Conservation (phyloP, 352 stramenopile species). For the Globisporangium emineosum region DNA sequence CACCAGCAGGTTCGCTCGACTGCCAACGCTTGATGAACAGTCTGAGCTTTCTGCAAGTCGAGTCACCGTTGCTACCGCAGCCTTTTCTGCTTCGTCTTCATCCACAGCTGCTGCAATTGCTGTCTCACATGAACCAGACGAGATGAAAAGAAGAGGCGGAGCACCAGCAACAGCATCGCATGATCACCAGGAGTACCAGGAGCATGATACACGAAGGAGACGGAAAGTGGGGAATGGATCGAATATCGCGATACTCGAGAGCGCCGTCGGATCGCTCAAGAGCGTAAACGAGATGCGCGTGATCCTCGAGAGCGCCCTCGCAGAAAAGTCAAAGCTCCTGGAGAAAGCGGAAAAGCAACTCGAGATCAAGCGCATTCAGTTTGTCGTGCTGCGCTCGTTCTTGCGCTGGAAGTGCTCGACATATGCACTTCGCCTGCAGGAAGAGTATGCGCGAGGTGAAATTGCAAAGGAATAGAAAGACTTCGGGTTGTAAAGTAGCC, state of each 20-base stretch:
- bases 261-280: slow-evolving; percentile 37
- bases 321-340: slow-evolving; percentile 23
- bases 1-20: neutral
- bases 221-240: slow-evolving; percentile 23
- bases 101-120: neutral
- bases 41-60: slow-evolving; percentile 10
- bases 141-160: neutral
- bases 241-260: slow-evolving; percentile 41
- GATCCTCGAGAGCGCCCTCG: slow-evolving; percentile 25
- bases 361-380: slow-evolving; percentile 30
- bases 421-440: slow-evolving; percentile 16
- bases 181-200: neutral
- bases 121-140: neutral
- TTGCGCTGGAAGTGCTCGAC: slow-evolving; percentile 38
- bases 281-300: slow-evolving; percentile 33
- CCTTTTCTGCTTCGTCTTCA: neutral
- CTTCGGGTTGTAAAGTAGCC: neutral
- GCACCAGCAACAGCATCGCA: neutral
- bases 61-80: neutral
- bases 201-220: slow-evolving; percentile 2
- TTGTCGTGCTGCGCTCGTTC: slow-evolving; percentile 37
- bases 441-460: neutral
- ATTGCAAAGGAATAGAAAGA: neutral
- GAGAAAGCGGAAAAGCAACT: slow-evolving; percentile 20
- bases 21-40: slow-evolving; percentile 8